These are phyloP conservation scores for Fomes fomentarius DNA, from an alignment of 1,284 basidiomycete species.

Conservation along the genomic window DNA sequence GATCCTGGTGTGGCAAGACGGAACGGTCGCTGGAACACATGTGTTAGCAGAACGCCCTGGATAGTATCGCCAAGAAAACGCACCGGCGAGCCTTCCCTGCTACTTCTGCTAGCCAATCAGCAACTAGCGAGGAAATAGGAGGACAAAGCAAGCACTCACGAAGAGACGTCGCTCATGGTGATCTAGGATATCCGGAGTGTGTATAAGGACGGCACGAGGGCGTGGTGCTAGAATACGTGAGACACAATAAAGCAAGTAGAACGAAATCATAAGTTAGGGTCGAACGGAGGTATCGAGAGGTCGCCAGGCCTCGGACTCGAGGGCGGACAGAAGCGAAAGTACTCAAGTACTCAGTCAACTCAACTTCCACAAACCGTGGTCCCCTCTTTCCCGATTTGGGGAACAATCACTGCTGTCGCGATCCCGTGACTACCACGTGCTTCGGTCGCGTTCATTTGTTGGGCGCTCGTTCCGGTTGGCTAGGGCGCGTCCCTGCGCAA, in stretches of 20 bases:
- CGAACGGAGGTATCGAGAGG: background rate
- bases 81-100: conserved; percentile 23
- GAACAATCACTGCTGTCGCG: conserved; percentile 6
- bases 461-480: too few species aligned
- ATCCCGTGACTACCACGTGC: conserved; percentile 8
- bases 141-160: conserved; percentile 17
- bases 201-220: background rate
- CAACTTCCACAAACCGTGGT: background rate
- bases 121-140: background rate
- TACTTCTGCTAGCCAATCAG: conserved; percentile 5
- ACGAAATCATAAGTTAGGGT: conserved; percentile 6
- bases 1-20: conserved; percentile 17
- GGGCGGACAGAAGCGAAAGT: background rate
- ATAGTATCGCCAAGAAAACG: background rate
- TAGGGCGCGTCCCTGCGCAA: too few species aligned
- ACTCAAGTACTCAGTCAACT: too few species aligned
- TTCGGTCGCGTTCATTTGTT: too few species aligned
- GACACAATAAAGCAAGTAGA: background rate
- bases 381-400: background rate
- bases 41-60: background rate
- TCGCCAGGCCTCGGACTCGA: background rate
- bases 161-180: conserved; percentile 17
- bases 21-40: conserved; percentile 12
- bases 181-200: background rate
- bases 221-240: background rate